Conservation (phyloP, 345 rosid species). For the Euclidium syriacum region DNA sequence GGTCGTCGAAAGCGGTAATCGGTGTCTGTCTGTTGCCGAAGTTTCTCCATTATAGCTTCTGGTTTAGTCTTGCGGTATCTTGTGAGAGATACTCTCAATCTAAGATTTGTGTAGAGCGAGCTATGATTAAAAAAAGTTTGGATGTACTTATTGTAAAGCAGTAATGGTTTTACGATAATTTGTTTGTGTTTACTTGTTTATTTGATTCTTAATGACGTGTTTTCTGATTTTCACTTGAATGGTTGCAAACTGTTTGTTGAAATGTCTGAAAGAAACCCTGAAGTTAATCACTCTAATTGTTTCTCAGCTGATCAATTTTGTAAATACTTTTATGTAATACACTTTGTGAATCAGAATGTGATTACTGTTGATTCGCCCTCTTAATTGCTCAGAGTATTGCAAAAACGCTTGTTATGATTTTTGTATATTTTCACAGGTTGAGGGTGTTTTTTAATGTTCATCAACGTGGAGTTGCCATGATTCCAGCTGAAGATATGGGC, state of each 20-base stretch:
- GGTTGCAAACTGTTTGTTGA: too few species aligned
- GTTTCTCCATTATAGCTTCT: background rate
- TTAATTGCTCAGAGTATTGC: too few species aligned
- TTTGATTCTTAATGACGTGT: background rate
- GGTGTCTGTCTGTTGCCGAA: background rate
- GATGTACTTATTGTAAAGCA: background rate
- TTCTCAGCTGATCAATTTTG: too few species aligned
- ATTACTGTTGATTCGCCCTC: too few species aligned
- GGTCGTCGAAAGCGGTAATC: background rate
- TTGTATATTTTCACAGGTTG: too few species aligned
- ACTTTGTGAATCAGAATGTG: too few species aligned
- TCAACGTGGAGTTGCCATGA: constrained; percentile 57
- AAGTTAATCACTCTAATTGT: too few species aligned
- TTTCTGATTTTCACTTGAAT: background rate
- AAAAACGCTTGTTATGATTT: background rate
- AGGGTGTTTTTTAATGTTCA: constrained; percentile 39
- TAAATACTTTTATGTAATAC: too few species aligned
- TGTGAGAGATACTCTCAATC: background rate
- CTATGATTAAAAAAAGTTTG: too few species aligned
- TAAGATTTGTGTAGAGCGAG: background rate
- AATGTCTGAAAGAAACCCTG: too few species aligned
- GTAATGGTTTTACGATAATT: background rate
- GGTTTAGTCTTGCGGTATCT: background rate
- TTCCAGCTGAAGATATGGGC: constrained; percentile 49
- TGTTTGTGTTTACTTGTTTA: background rate